Evolutionary conservation across 2,329 filamentous ascomycete genomes (phyloP).

Genomic region (Fonsecaea monophora): DNA sequence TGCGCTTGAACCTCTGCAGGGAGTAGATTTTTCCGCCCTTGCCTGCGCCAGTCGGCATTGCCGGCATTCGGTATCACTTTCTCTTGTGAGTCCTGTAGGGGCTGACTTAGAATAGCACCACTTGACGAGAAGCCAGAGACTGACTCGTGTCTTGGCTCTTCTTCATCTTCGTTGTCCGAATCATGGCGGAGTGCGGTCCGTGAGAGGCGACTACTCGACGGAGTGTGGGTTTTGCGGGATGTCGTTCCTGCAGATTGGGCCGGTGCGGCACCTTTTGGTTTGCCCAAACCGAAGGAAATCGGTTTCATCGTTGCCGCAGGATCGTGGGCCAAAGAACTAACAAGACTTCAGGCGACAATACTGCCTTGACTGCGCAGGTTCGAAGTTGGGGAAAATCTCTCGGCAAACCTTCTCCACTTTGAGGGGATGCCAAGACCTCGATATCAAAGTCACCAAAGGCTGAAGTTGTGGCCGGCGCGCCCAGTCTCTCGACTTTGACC

Average conservation of each 20-base stretch:
- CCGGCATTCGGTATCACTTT: slow-evolving; percentile 70
- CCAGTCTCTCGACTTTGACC: not conserved
- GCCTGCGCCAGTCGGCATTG: slow-evolving; percentile 58
- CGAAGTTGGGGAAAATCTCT: not conserved
- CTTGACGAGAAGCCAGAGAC: slow-evolving; percentile 60
- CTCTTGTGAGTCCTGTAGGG: slow-evolving; percentile 42
- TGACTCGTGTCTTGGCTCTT: slow-evolving; percentile 50
- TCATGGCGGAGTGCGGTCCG: slow-evolving; percentile 46
- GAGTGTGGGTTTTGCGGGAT: slow-evolving; percentile 20
- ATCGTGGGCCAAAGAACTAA: not conserved
- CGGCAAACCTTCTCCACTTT: slow-evolving; percentile 7
- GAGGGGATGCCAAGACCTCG: not conserved
- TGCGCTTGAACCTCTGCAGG: slow-evolving; percentile 61
- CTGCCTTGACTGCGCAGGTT: not conserved
- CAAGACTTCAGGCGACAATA: slow-evolving; percentile 1
- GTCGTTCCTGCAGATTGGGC: not conserved
- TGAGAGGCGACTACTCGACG: slow-evolving; percentile 10
- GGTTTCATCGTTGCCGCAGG: slow-evolving; percentile 38
- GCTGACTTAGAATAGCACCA: slow-evolving; percentile 55
- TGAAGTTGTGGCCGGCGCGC: not conserved
- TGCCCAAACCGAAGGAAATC: slow-evolving; percentile 41
- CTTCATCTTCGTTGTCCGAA: slow-evolving; percentile 59
- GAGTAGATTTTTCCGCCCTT: slow-evolving; percentile 61
- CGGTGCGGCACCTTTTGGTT: slow-evolving; percentile 27
- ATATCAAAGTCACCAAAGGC: not conserved